Evolutionary conservation across 805 yeast species (phyloP), one percentile per base, ranked within the genome.

Genomic region (Huiozyma naganishii): DNA sequence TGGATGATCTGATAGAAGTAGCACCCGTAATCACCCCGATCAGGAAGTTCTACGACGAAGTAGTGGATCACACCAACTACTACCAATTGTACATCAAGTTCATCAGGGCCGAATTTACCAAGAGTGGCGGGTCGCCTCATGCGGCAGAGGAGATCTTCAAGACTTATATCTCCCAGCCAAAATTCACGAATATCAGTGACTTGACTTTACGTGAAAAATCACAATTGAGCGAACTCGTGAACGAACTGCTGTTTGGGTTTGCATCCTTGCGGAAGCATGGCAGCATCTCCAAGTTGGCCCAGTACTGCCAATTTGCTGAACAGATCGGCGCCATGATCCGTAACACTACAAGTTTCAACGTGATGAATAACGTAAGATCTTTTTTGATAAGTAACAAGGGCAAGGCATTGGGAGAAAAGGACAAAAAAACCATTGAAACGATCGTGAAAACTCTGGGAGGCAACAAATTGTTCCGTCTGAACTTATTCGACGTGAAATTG

Each of bases 101-200:
- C 44, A 55, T 58, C 32, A 33, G 36, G 4, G 59, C 63, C 4
- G 61, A 57, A 40, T 58, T 56, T 23, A 8, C 23, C 7, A 58
- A 57, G 32, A 9, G 10, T 6, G 47, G 44, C 28, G 62, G 60
- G 5, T 48, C 50, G 17, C 41, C 48, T 30, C 41, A 45, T 3
- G 42, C 36, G 6, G 60, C 63, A 8, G 62, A 60, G 40, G 42
- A 41, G 11, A 41, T 55, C 12, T 57, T 58, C 43, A 51, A 52
- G 29, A 48, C 50, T 2, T 60, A 46, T 36, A 34, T 53, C 5
- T 40, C 33, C 58, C 8, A 41, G 51, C 9, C 37, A 9, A 34
- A 9, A 8, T 10, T 10, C 12, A 12, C 37, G 5, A 34, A 34
- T 13, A 34, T 34, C 8, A 11, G 17, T 12, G 17, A 27, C 29